Conservation (phyloP, 78 protist species). For the Dictyostelium firmibasis region DNA sequence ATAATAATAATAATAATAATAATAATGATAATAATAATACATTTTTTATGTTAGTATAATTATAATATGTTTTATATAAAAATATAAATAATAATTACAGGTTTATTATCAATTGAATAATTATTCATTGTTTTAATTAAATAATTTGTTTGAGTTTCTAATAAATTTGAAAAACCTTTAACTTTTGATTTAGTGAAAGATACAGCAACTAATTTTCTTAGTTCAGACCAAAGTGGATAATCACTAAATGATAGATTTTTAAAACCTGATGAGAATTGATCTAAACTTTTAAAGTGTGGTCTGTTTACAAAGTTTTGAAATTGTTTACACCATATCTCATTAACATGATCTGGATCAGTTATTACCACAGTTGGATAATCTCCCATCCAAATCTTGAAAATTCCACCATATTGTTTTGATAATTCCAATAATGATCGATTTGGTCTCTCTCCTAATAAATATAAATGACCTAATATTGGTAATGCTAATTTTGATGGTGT, state of each 20-base stretch:
- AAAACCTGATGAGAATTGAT: not conserved
- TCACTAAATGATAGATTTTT: constrained; percentile 6
- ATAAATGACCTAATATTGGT: constrained; percentile 45
- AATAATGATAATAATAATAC: too few species aligned
- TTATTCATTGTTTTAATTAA: constrained; percentile 10
- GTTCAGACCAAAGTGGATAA: constrained; percentile 7
- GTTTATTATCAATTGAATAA: not conserved
- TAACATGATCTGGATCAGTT: constrained; percentile 1
- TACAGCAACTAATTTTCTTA: not conserved
- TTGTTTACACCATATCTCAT: constrained; percentile 7
- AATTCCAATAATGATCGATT: not conserved
- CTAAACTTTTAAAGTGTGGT: not conserved
- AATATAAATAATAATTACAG: constrained; percentile 17
- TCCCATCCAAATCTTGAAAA: constrained; percentile 40
- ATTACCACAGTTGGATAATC: constrained; percentile 14
- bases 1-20: too few species aligned
- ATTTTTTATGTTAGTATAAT: too few species aligned
- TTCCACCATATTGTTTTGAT: constrained; percentile 22
- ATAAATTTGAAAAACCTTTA: not conserved
- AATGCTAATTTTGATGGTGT: not conserved
- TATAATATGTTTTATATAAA: too few species aligned
- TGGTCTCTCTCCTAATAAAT: constrained; percentile 23
- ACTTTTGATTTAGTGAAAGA: constrained; percentile 52
- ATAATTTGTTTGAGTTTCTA: not conserved
- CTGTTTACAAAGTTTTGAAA: constrained; percentile 20